These are phyloP conservation scores for Xanthoconium stramineum DNA, from an alignment of 768 basidiomycete species.

Conservation along the genomic window DNA sequence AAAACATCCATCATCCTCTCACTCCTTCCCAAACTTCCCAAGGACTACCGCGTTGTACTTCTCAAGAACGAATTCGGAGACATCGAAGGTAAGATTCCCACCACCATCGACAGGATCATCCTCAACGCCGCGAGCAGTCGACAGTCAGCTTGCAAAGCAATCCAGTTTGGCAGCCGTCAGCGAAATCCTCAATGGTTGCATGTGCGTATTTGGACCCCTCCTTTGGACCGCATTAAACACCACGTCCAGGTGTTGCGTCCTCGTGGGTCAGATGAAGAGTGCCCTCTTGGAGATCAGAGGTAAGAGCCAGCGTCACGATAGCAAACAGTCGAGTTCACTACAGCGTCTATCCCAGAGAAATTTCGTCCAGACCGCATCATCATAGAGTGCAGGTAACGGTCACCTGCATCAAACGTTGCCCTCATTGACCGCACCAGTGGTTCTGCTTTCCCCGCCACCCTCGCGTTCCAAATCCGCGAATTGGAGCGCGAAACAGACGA, in stretches of 20 bases:
- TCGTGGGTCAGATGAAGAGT: constrained; percentile 92
- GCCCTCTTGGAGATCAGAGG: constrained; percentile 87
- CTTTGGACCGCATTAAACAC: neutral
- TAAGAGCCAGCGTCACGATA: constrained; percentile 25
- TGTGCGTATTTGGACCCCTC: constrained; percentile 45
- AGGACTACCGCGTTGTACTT: constrained; percentile 84
- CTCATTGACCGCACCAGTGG: constrained; percentile 48
- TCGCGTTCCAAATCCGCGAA: constrained; percentile 92
- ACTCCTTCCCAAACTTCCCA: constrained; percentile 75
- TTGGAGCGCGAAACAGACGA: constrained; percentile 74
- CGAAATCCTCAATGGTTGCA: constrained; percentile 95
- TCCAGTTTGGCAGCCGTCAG: constrained; percentile 83
- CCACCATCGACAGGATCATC: neutral
- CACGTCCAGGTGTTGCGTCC: constrained; percentile 74
- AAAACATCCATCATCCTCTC: constrained; percentile 82
- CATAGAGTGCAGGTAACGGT: constrained; percentile 85
- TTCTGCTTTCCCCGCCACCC: constrained; percentile 92
- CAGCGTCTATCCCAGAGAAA: constrained; percentile 52
- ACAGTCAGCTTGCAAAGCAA: constrained; percentile 85
- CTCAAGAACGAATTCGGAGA: constrained; percentile 98
- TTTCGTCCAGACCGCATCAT: constrained; percentile 88
- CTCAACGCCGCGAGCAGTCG: constrained; percentile 50
- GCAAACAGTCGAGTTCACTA: neutral
- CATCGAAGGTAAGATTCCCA: constrained; percentile 60
- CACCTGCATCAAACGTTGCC: neutral